Conservation (phyloP, 1,284 basidiomycete genomes). For the Ustilago trichophora region DNA sequence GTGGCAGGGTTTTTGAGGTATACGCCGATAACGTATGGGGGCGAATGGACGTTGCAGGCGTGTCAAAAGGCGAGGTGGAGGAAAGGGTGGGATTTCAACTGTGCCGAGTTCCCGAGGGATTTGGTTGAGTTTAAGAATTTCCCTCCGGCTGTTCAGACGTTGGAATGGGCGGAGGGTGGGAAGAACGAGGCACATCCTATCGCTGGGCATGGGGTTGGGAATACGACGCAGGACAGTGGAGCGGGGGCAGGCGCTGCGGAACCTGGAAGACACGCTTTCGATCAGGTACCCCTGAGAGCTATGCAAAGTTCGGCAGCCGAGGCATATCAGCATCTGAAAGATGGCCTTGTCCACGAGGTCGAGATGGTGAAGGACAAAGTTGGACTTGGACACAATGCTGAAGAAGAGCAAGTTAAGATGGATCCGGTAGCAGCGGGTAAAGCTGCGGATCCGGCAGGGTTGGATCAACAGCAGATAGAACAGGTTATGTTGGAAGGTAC, state of each 20-base stretch:
- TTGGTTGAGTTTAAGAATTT: constrained; percentile 40
- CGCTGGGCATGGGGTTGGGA: background rate
- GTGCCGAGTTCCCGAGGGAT: constrained; percentile 70
- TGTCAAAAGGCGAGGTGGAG: constrained; percentile 85
- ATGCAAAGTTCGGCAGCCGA: constrained; percentile 26
- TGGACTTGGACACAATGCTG: constrained; percentile 11
- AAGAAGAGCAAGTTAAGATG: background rate
- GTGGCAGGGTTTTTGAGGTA: constrained; percentile 82
- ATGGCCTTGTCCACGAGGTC: constrained; percentile 31
- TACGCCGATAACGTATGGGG: constrained; percentile 85
- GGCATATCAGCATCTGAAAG: constrained; percentile 21
- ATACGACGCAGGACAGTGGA: constrained; percentile 9
- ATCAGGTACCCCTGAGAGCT: constrained; percentile 30
- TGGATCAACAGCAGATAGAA: constrained; percentile 56
- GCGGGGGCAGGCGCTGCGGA: constrained; percentile 14
- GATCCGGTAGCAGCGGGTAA: constrained; percentile 20
- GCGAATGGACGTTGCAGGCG: constrained; percentile 81
- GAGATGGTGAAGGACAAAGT: constrained; percentile 30
- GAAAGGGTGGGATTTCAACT: constrained; percentile 94
- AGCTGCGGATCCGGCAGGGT: constrained; percentile 34
- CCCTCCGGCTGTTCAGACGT: constrained; percentile 42
- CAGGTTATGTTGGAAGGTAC: constrained; percentile 55
- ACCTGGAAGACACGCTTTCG: constrained; percentile 46
- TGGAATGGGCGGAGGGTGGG: constrained; percentile 35
- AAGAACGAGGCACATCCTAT: too few relatives aligned